Evolutionary conservation across 2,329 filamentous ascomycete species (phyloP).

Genomic region (Hypoxylon sp.): DNA sequence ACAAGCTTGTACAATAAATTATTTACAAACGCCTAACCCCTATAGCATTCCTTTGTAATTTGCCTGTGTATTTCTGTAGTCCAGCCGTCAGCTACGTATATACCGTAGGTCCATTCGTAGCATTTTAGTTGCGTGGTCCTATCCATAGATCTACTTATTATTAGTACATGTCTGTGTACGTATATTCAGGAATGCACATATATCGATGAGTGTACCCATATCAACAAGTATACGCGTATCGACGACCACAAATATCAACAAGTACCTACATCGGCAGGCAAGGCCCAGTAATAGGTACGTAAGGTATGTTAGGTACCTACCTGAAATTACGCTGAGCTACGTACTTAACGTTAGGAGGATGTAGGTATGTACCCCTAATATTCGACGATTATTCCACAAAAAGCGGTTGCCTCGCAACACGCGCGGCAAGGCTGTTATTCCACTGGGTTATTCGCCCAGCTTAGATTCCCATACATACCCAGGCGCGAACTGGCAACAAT

Average conservation of each 20-base stretch:
- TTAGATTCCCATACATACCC: not conserved
- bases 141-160: not conserved
- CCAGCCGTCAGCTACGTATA: not conserved
- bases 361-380: not conserved
- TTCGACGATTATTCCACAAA: not conserved
- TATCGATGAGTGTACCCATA: too few relatives aligned
- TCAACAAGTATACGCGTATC: not conserved
- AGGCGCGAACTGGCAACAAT: not conserved
- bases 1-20: conserved; percentile 13
- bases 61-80: not conserved
- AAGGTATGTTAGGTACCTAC: not conserved
- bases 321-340: not conserved
- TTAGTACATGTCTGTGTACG: not conserved
- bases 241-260: too few relatives aligned
- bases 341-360: too few relatives aligned
- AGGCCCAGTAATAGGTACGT: too few relatives aligned
- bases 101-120: not conserved
- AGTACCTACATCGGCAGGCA: too few relatives aligned
- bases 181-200: not conserved
- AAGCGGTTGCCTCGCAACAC: not conserved
- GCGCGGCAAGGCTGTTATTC: not conserved
- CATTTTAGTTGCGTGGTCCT: not conserved
- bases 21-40: not conserved
- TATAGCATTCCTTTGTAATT: not conserved
- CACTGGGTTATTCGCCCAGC: not conserved